Evolutionary conservation across 1,284 basidiomycete species (phyloP).

Genomic region (Austroboletus rostrupii): DNA sequence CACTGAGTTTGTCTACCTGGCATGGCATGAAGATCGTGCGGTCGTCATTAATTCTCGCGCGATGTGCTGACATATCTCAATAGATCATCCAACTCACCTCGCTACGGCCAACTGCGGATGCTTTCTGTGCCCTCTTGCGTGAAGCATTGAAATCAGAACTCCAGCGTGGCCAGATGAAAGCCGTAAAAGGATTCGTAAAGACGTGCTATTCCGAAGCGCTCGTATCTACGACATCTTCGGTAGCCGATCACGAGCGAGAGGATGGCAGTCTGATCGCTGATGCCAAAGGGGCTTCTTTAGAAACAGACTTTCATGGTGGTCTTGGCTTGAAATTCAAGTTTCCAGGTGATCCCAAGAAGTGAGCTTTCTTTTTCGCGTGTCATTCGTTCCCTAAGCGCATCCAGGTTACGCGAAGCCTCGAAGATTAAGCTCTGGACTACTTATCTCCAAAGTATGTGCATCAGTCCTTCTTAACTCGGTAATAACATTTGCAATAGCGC

Average conservation of each 20-base stretch:
- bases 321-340: slow-evolving; percentile 87
- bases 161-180: slow-evolving; percentile 89
- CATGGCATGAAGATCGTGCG: slow-evolving; percentile 91
- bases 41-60: slow-evolving; percentile 30
- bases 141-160: slow-evolving; percentile 88
- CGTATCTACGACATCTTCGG: slow-evolving; percentile 52
- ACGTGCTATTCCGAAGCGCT: slow-evolving; percentile 95
- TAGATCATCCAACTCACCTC: slow-evolving; percentile 95
- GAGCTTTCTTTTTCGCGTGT: slow-evolving; percentile 25
- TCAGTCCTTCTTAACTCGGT: background rate
- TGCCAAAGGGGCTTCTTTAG: slow-evolving; percentile 49
- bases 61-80: slow-evolving; percentile 7
- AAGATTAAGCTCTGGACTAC: slow-evolving; percentile 97
- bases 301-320: slow-evolving; percentile 76
- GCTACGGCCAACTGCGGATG: slow-evolving; percentile 91
- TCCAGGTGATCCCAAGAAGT: slow-evolving; percentile 93
- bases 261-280: slow-evolving; percentile 60
- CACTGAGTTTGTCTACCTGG: slow-evolving; percentile 91
- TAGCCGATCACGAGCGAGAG: slow-evolving; percentile 59
- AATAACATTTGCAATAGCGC: slow-evolving; percentile 42
- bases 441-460: slow-evolving; percentile 71
- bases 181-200: slow-evolving; percentile 85
- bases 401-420: slow-evolving; percentile 87
- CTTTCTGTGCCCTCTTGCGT: slow-evolving; percentile 87
- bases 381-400: slow-evolving; percentile 11